These are phyloP conservation scores for Metschnikowia continentalis DNA, from an alignment of 805 yeast genomes.

Conservation along the genomic window DNA sequence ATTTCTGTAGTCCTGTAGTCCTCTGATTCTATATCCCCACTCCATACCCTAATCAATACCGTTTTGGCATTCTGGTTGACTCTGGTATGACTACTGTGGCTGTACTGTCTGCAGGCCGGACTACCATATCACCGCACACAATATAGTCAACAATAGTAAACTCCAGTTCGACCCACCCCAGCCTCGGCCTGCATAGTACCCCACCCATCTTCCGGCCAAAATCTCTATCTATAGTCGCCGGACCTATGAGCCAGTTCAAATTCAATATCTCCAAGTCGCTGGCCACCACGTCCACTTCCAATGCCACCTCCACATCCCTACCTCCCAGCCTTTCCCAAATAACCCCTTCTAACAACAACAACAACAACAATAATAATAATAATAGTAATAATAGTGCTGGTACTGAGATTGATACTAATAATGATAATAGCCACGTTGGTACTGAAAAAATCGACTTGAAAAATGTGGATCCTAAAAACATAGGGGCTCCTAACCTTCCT, in stretches of 20 bases:
- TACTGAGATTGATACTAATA: too few relatives aligned
- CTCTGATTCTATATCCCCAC: too few relatives aligned
- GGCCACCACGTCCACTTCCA: constrained; percentile 41
- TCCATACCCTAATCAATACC: too few relatives aligned
- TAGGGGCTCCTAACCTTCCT: too few relatives aligned
- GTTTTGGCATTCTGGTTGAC: too few relatives aligned
- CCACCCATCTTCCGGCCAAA: not conserved
- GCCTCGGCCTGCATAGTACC: not conserved
- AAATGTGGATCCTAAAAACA: too few relatives aligned
- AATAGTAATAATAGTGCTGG: too few relatives aligned
- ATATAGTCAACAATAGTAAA: not conserved
- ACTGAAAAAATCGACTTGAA: too few relatives aligned
- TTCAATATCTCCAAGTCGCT: constrained; percentile 37
- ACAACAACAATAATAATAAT: too few relatives aligned
- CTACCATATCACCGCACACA: not conserved
- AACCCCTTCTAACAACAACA: not conserved
- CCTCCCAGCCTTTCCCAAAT: not conserved
- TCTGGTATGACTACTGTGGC: not conserved
- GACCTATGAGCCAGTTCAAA: constrained; percentile 3
- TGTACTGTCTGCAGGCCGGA: not conserved
- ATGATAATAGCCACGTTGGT: too few relatives aligned
- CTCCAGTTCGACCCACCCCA: not conserved
- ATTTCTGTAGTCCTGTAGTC: too few relatives aligned
- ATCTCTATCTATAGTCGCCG: not conserved
- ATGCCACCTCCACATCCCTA: constrained; percentile 25